A percentile compares a stretch with the other conserved stretches of the same genome.
Evolutionary conservation across 352 stramenopile species (phyloP).

Genomic region (Elongisporangium senticosum): DNA sequence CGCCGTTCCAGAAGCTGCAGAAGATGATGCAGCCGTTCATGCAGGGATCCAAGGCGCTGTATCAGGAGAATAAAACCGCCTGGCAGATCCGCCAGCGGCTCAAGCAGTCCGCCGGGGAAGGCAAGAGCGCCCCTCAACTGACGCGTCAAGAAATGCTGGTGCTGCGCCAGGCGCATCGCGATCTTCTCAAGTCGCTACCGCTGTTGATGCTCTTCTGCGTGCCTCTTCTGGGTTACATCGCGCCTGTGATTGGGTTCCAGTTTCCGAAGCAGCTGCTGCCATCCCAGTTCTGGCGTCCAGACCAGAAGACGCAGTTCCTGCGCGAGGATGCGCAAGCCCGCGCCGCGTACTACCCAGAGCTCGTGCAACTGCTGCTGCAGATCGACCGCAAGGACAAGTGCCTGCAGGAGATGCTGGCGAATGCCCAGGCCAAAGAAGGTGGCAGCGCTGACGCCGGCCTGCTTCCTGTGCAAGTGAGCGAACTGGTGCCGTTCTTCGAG

Average conservation of each 20-base stretch:
- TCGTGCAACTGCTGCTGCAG: slow-evolving; percentile 51
- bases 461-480: slow-evolving; percentile 43
- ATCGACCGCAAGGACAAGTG: slow-evolving; percentile 55
- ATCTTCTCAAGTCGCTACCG: slow-evolving; percentile 81
- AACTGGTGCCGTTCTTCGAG: slow-evolving; percentile 67
- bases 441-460: slow-evolving; percentile 21
- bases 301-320: slow-evolving; percentile 83
- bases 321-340: slow-evolving; percentile 47
- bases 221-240: slow-evolving; percentile 63
- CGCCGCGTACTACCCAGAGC: slow-evolving; percentile 51
- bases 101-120: slow-evolving; percentile 23
- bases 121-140: slow-evolving; percentile 14
- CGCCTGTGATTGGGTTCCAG: slow-evolving; percentile 73
- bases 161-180: slow-evolving; percentile 70
- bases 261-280: slow-evolving; percentile 81
- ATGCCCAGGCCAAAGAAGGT: not conserved
- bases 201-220: slow-evolving; percentile 72
- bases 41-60: slow-evolving; percentile 58
- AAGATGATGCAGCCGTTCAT: slow-evolving; percentile 83
- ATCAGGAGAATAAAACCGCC: slow-evolving; percentile 71
- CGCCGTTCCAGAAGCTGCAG: slow-evolving; percentile 70
- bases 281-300: slow-evolving; percentile 82
- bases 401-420: slow-evolving; percentile 41
- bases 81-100: slow-evolving; percentile 62
- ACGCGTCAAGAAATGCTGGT: slow-evolving; percentile 76